Base-by-base conservation (phyloP, 2,329 filamentous ascomycete genomes). In the Nemania diffusa region DNA sequence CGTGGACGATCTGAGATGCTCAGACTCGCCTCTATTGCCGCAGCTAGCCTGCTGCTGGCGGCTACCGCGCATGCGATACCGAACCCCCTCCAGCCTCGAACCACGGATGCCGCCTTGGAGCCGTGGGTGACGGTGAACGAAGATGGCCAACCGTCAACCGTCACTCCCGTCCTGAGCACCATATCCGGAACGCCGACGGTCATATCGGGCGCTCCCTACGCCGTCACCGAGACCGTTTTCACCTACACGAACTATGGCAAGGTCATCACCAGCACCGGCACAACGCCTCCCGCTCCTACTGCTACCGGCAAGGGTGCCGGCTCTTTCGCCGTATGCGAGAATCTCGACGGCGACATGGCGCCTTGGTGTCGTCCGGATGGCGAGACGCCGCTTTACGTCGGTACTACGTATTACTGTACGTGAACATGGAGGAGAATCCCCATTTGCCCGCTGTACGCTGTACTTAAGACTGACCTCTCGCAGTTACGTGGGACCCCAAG, bases 401-500 rank as follows among this genome's bases (percentile, higher is more conserved):
- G 79, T 32, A 78, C 73, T 13, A 85, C 81, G 0, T 88, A 88
- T 75, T 88, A 87, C 70, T 78, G 85, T 87, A 67, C 20, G 57
- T n/a, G n/a, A n/a, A n/a, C n/a, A n/a, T n/a, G n/a, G n/a, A n/a
- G n/a, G n/a, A n/a, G n/a, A n/a, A n/a, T n/a, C n/a, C n/a, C 32
- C 9, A 6, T 13, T 37, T n/a, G n/a, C 46, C n/a, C 3, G 1
- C 20, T n/a, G n/a, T n/a, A n/a, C n/a, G n/a, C n/a, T n/a, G n/a
- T n/a, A n/a, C n/a, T n/a, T n/a, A n/a, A 42, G 20, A 55, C 62
- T 64, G 20, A 64, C 67, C 34, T n/a, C 34, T 11, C 3, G 7
- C 53, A 88, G 86, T 88, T 61, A 87, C 84, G 29, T 88, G 86
- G 86, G 85, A 89, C 70, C 79, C 85, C 26, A 77, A 81, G 57